Base-by-base conservation (phyloP, 768 basidiomycete genomes). In the Goffeauzyma gilvescens region DNA sequence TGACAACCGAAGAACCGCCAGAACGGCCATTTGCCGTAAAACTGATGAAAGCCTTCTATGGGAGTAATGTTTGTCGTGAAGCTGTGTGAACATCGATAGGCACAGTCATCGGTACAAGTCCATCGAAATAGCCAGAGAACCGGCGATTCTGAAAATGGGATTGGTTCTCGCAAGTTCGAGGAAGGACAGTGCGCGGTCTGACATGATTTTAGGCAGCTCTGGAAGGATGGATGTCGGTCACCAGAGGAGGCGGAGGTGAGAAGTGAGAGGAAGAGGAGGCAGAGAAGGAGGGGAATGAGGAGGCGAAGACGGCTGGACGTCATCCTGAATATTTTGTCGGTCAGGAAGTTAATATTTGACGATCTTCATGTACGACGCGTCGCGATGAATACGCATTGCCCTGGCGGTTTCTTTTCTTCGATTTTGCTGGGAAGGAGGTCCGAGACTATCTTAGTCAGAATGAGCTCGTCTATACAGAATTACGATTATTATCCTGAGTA, bases 11-110 rank as follows among this genome's bases (percentile, higher is more conserved):
- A 66, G 17, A 81, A 67, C 23, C 89, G 72, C 74, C 77, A 80
- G 61, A 98, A 96, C 0, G 89, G 84, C 90, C 90, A 96, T 67
- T 96, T 96, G 13, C 90, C 93, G 54, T 85, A 74, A 62, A 81
- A 63, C 40, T 63, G 61, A 43, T 59, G 54, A 35, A 34, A 50
- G 26, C 44, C 32, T 13, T 46, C 31, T 9, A 50, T 52, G 7
- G 46, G 35, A 23, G 47, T 23, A 6, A 13, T 17, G 8, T 12
- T 18, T 20, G 15, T 23, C 25, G 36, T 43, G 33, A n/a, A 8
- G 24, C 6, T 18, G 40, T 87, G 84, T 75, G 80, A 84, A 66
- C 93, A 98, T 3, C 58, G 61, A 59, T 98, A 98, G 59, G 76
- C 75, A 70, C 90, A 98, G 59, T 93, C 72, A 49, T 82, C 84